Conservation (phyloP, 345 rosid genomes). For the Populus tremula region DNA sequence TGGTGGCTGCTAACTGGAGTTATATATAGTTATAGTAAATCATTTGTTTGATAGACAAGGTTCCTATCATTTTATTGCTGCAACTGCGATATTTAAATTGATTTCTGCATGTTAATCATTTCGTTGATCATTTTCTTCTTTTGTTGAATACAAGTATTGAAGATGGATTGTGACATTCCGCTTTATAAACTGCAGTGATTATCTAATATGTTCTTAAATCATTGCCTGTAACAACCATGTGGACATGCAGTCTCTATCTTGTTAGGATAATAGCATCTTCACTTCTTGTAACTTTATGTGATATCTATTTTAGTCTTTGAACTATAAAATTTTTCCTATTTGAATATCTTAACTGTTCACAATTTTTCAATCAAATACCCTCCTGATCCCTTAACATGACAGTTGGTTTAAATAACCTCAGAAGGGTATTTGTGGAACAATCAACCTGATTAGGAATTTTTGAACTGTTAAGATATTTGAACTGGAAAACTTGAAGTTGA, state of each 20-base stretch:
- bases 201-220: not conserved
- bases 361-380: not conserved
- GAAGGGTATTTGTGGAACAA: not conserved
- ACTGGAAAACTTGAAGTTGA: not conserved
- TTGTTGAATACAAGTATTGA: not conserved
- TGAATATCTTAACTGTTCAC: not conserved
- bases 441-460: not conserved
- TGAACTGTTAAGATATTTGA: not conserved
- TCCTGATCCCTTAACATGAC: not conserved
- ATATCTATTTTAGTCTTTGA: not conserved
- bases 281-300: not conserved
- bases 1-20: not conserved
- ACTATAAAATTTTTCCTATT: not conserved
- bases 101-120: not conserved
- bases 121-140: not conserved
- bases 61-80: not conserved
- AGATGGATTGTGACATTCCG: not conserved
- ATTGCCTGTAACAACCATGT: not conserved
- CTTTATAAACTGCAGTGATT: not conserved
- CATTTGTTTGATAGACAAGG: not conserved
- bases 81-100: not conserved
- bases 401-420: not conserved
- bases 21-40: not conserved
- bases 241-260: not conserved
- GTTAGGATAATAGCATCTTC: not conserved